These are phyloP conservation scores for Pisolithus marmoratus DNA, from an alignment of 768 basidiomycete species.

Conservation along the genomic window DNA sequence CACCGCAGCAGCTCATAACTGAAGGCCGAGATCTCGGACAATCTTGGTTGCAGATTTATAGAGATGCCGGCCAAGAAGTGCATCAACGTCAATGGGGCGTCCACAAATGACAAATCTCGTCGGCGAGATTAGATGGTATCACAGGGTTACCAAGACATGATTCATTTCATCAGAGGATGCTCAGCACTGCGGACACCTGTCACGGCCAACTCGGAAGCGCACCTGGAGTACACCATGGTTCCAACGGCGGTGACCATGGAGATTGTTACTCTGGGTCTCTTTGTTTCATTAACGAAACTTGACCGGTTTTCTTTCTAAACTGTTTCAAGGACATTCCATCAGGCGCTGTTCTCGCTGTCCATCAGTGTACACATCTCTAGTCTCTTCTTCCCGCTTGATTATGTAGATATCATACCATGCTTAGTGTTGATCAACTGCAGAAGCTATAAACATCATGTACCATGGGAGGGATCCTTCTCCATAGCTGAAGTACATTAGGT, in stretches of 20 bases:
- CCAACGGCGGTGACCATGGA: no score
- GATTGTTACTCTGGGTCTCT: no score
- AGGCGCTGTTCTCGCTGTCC: constrained; percentile 6
- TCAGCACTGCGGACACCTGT: neutral
- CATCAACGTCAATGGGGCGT: constrained; percentile 95
- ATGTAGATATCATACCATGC: constrained; percentile 21
- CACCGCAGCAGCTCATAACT: constrained; percentile 23
- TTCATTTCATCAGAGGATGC: no score
- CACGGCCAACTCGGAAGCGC: constrained; percentile 3
- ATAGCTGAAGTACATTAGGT: constrained; percentile 7
- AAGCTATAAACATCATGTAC: constrained; percentile 10
- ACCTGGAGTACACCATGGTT: neutral
- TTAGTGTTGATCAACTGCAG: constrained; percentile 3
- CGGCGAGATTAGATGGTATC: constrained; percentile 64
- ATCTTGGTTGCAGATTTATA: constrained; percentile 89
- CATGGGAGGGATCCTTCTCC: constrained; percentile 23
- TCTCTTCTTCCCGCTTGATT: constrained; percentile 16
- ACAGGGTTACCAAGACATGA: no score
- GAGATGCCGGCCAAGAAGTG: constrained; percentile 96
- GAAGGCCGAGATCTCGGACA: constrained; percentile 98
- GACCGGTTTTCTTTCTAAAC: no score
- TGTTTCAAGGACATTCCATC: constrained; percentile 1
- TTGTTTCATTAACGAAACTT: no score
- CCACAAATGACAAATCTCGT: constrained; percentile 83
- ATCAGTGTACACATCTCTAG: constrained; percentile 10